phyloP scores from a whole-genome alignment of 164 flowering plant genomes.

The Nymphaea thermarum region DNA sequence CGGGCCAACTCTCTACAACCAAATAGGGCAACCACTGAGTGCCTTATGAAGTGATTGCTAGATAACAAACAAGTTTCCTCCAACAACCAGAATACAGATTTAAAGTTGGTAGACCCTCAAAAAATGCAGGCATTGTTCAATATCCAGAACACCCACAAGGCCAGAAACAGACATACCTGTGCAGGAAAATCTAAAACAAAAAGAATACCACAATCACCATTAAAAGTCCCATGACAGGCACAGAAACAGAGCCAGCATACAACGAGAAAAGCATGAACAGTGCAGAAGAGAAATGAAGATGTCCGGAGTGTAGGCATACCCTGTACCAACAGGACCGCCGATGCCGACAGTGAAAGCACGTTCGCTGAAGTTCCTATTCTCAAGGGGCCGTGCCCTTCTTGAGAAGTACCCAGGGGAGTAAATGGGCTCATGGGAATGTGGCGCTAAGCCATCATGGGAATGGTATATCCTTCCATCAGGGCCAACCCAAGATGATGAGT shows the following conservation, averaged over 20 bases:
- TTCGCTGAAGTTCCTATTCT: conserved; percentile 59
- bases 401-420: conserved; percentile 88
- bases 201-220: background rate
- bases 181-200: background rate
- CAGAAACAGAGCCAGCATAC: background rate
- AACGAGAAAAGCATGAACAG: background rate
- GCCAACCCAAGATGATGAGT: conserved; percentile 48
- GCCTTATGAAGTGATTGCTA: too few relatives aligned
- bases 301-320: conserved; percentile 25
- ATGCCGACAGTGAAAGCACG: conserved; percentile 94
- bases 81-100: too few relatives aligned
- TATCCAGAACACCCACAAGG: too few relatives aligned
- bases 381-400: conserved; percentile 68
- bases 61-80: too few relatives aligned
- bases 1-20: too few relatives aligned
- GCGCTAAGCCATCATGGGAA: conserved; percentile 94
- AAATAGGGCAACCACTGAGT: too few relatives aligned
- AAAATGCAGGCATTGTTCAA: too few relatives aligned
- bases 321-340: conserved; percentile 99
- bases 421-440: conserved; percentile 93
- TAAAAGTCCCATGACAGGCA: background rate
- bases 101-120: too few relatives aligned
- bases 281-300: background rate
- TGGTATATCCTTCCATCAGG: conserved; percentile 79
- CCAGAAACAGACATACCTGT: background rate